Evolutionary conservation across 305 asterid genomes (phyloP).

Genomic region (Euphrasia arctica): DNA sequence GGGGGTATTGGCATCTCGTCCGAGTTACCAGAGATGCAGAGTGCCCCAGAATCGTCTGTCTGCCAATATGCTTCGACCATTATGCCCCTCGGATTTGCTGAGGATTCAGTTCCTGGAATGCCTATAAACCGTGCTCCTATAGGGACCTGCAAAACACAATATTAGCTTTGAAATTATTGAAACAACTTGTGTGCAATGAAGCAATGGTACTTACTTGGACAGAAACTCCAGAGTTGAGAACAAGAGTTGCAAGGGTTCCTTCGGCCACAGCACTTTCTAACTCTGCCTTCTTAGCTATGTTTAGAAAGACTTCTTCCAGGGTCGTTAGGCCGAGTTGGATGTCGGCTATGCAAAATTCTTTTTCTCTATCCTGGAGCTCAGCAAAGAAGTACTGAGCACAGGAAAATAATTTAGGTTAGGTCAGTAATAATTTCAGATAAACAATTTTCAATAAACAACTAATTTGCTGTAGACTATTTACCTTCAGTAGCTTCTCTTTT

Average conservation of each 20-base stretch:
- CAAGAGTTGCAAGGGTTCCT: slow-evolving; percentile 51
- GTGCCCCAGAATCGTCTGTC: slow-evolving; percentile 84
- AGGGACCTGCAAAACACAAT: slow-evolving; percentile 48
- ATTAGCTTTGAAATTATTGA: not conserved
- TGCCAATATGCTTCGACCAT: slow-evolving; percentile 94
- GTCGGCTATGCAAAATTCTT: slow-evolving; percentile 66
- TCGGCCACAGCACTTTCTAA: slow-evolving; percentile 60
- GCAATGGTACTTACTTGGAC: slow-evolving; percentile 40
- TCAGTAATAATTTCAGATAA: slow-evolving; percentile 4
- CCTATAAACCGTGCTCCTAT: slow-evolving; percentile 75
- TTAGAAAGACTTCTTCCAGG: slow-evolving; percentile 90
- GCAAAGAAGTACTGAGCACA: slow-evolving; percentile 57
- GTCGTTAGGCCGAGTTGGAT: slow-evolving; percentile 90
- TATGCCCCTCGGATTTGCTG: slow-evolving; percentile 49
- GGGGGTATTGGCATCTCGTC: slow-evolving; percentile 57
- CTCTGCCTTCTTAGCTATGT: slow-evolving; percentile 76
- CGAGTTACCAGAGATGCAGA: slow-evolving; percentile 79
- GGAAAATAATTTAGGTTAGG: slow-evolving; percentile 9
- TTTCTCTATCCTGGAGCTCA: slow-evolving; percentile 64
- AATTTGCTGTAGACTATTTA: slow-evolving; percentile 28
- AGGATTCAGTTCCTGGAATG: slow-evolving; percentile 65
- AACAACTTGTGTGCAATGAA: not conserved
- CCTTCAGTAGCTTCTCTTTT: slow-evolving; percentile 78
- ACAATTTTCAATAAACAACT: not conserved
- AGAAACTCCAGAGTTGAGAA: slow-evolving; percentile 56